A percentile compares a stretch with the other conserved stretches of the same genome.
These are phyloP conservation scores for Epichloe typhina DNA, from an alignment of 2,329 filamentous ascomycete species.

Conservation along the genomic window DNA sequence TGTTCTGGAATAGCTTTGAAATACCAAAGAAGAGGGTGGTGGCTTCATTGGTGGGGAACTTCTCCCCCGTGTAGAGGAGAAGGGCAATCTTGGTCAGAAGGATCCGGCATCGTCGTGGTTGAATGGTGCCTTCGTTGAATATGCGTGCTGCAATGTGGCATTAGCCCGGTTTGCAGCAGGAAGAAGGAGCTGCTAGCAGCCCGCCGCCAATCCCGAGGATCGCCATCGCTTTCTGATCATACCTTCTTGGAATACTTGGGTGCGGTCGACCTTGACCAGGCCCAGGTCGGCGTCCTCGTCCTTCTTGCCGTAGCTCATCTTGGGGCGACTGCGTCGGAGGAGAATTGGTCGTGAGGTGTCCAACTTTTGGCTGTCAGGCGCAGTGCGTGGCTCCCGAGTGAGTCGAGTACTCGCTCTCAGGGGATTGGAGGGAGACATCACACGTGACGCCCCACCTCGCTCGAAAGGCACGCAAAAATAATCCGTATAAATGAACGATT, in stretches of 20 bases:
- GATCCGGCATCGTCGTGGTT: constrained; percentile 92
- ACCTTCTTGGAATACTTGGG: constrained; percentile 99
- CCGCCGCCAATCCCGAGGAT: not conserved
- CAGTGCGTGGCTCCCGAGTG: constrained; percentile 4
- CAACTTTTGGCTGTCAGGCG: constrained; percentile 20
- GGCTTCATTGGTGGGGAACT: constrained; percentile 92
- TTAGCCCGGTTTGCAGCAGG: not conserved
- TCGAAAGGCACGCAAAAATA: too few species aligned
- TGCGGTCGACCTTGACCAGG: constrained; percentile 94
- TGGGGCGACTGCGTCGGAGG: constrained; percentile 30
- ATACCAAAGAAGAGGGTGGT: constrained; percentile 98
- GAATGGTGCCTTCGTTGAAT: constrained; percentile 96
- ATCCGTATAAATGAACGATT: too few species aligned
- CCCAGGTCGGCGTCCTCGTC: constrained; percentile 92
- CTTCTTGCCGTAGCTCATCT: constrained; percentile 97
- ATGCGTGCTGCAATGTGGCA: constrained; percentile 55
- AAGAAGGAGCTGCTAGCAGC: not conserved
- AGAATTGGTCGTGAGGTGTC: constrained; percentile 20
- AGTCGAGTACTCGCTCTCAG: constrained; percentile 11
- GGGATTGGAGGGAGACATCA: constrained; percentile 16
- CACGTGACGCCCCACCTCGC: constrained; percentile 21
- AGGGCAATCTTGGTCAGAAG: constrained; percentile 95
- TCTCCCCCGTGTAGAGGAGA: constrained; percentile 95
- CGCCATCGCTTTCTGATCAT: constrained; percentile 15
- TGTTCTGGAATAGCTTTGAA: constrained; percentile 98